phyloP scores from a whole-genome alignment of 2,329 filamentous ascomycete genomes.

The Pseudohalonectria lignicola region DNA sequence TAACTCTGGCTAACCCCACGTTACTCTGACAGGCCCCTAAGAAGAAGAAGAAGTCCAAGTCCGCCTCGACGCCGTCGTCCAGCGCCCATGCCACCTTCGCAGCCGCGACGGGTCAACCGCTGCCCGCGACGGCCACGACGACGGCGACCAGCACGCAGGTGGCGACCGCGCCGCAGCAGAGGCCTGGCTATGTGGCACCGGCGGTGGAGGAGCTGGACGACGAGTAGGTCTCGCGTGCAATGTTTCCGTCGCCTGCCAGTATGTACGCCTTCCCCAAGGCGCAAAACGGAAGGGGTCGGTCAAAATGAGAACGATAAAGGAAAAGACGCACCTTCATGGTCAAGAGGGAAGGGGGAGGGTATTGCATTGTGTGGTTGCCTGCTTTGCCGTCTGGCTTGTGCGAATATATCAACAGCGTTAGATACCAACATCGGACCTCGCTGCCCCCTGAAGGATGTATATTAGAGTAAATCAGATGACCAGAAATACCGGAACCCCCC shows the following conservation, averaged over 20 bases:
- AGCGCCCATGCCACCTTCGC: slow-evolving; percentile 33
- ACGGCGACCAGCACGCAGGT: slow-evolving; percentile 46
- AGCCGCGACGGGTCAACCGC: slow-evolving; percentile 39
- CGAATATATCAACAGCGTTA: no score
- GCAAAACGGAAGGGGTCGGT: no score
- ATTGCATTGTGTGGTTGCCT: no score
- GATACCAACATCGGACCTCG: no score
- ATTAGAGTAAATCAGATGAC: no score
- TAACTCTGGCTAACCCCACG: slow-evolving; percentile 5
- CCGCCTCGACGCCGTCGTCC: slow-evolving; percentile 18
- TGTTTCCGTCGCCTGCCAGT: neutral
- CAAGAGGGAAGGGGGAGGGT: no score
- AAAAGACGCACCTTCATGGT: no score
- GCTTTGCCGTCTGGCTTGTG: no score
- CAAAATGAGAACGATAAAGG: no score
- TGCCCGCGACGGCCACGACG: slow-evolving; percentile 41
- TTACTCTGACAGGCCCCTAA: slow-evolving; percentile 14
- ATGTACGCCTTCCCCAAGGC: no score
- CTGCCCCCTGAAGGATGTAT: no score
- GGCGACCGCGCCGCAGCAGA: slow-evolving; percentile 26
- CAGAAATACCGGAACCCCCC: no score
- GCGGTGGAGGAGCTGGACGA: slow-evolving; percentile 24
- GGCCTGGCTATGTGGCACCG: slow-evolving; percentile 28
- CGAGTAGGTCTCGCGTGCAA: slow-evolving; percentile 10
- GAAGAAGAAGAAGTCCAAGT: slow-evolving; percentile 46